Percentiles rank a stretch among this genome's conserved stretches.
phyloP scores from a whole-genome alignment of 805 yeast genomes.

The Kodamaea nitidulidarum region DNA sequence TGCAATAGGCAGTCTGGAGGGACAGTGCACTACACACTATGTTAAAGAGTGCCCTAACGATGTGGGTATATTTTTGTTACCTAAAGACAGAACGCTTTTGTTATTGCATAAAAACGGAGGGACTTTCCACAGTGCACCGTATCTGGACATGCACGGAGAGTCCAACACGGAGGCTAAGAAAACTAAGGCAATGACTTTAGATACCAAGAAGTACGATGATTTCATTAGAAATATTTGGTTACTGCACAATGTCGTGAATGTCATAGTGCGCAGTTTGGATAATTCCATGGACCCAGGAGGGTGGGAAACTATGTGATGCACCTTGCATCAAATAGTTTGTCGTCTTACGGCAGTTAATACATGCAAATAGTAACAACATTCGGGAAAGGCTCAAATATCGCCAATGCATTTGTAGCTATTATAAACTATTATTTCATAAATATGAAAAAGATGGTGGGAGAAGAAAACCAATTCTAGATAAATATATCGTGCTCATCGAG shows the following conservation, averaged over 20 bases:
- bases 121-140: conserved; percentile 80
- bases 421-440: too few species aligned
- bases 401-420: too few species aligned
- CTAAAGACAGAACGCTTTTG: conserved; percentile 62
- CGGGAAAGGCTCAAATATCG: too few species aligned
- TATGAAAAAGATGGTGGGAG: not conserved
- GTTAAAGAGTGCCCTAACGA: conserved; percentile 58
- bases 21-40: conserved; percentile 78
- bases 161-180: conserved; percentile 68
- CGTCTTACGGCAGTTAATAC: too few species aligned
- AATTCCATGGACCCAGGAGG: conserved; percentile 85
- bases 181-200: conserved; percentile 67
- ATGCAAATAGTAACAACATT: too few species aligned
- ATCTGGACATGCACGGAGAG: conserved; percentile 83
- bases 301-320: conserved; percentile 72
- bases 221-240: conserved; percentile 70
- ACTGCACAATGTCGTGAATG: conserved; percentile 71
- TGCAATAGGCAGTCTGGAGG: conserved; percentile 51
- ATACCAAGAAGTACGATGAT: conserved; percentile 57
- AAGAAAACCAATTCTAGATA: not conserved
- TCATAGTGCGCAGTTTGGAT: conserved; percentile 76
- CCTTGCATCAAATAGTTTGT: too few species aligned
- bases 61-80: conserved; percentile 69
- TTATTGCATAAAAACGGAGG: conserved; percentile 74
- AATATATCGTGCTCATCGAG: not conserved